phyloP scores from a whole-genome alignment of 1,284 basidiomycete species.

The Malassezia yamatoensis region DNA sequence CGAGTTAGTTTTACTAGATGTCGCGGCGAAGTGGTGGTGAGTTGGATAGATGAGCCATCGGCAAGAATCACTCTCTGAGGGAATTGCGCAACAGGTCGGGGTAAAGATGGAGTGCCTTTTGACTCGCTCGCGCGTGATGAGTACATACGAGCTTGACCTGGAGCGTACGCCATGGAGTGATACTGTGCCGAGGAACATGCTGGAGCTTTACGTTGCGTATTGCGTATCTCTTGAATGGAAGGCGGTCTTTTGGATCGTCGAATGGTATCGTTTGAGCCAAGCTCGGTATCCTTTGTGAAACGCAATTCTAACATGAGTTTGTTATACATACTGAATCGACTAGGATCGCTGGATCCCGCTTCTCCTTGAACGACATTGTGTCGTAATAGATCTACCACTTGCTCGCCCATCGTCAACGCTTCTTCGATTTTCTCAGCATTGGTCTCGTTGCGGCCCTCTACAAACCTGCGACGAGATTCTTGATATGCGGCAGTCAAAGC shows the following conservation, averaged over 20 bases:
- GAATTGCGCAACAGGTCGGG: conserved; percentile 40
- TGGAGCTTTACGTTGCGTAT: conserved; percentile 1
- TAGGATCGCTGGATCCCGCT: conserved; percentile 20
- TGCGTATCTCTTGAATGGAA: conserved; percentile 7
- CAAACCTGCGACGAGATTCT: conserved; percentile 31
- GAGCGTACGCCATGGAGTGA: neutral
- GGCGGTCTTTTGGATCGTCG: conserved; percentile 23
- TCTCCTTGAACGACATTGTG: conserved; percentile 45
- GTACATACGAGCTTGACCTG: conserved; percentile 14
- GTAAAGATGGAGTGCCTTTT: conserved; percentile 18
- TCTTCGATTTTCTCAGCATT: conserved; percentile 33
- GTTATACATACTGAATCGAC: conserved; percentile 19
- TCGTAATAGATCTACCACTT: conserved; percentile 33
- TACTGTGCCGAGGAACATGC: neutral
- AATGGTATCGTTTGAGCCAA: conserved; percentile 43
- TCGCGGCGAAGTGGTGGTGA: conserved; percentile 41
- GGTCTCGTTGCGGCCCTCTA: conserved; percentile 22
- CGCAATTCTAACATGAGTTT: conserved; percentile 23
- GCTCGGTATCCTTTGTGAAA: conserved; percentile 42
- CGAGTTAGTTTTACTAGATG: conserved; percentile 30
- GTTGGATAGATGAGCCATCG: conserved; percentile 44
- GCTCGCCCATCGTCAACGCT: conserved; percentile 35
- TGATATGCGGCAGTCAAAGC: conserved; percentile 28
- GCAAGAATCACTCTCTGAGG: conserved; percentile 35
- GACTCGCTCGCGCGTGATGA: conserved; percentile 16